phyloP scores from a whole-genome alignment of 2,329 filamentous ascomycete genomes.

The Scedosporium apiospermum region DNA sequence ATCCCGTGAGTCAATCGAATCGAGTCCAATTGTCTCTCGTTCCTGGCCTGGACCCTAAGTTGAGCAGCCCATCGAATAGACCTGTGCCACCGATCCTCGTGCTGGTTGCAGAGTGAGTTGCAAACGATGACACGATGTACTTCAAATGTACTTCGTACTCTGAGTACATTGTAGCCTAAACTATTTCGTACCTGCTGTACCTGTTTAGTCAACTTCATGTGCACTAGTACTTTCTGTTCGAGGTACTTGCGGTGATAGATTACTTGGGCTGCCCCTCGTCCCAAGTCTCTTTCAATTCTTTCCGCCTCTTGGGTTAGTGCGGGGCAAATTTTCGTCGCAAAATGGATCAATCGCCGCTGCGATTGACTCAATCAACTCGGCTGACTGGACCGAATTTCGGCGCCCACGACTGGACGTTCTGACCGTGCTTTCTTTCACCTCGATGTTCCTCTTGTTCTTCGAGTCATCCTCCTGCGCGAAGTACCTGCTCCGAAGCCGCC shows the following conservation, averaged over 20 bases:
- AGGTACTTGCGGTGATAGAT: background rate
- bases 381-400: constrained; percentile 5
- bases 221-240: background rate
- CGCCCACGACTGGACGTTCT: background rate
- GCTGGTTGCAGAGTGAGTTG: no score
- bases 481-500: background rate
- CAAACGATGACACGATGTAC: no score
- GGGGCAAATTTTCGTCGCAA: constrained; percentile 5
- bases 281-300: background rate
- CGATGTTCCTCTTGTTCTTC: background rate
- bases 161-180: no score
- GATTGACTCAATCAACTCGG: background rate
- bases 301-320: constrained; percentile 1
- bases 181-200: no score
- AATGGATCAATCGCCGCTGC: no score
- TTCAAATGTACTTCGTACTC: no score
- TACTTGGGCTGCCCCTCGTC: background rate
- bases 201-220: background rate
- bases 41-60: no score
- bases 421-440: background rate
- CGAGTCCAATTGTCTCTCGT: no score
- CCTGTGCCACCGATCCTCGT: no score
- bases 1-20: no score
- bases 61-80: no score
- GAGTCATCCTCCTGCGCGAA: background rate